These are phyloP conservation scores for Sphaerosporella brunnea DNA, from an alignment of 495 filamentous ascomycete species.

Conservation along the genomic window DNA sequence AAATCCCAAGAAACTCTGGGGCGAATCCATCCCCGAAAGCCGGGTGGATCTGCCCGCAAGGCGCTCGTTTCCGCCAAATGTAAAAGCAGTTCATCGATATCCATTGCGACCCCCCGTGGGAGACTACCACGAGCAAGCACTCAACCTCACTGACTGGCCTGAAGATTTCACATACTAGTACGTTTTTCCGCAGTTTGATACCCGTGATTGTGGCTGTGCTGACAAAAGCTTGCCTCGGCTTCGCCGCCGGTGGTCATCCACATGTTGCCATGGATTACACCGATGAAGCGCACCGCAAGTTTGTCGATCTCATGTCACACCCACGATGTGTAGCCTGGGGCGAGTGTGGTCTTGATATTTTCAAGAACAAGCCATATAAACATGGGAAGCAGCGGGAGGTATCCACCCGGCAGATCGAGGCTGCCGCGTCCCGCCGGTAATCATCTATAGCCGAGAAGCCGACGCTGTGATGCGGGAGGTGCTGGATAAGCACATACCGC, in stretches of 20 bases:
- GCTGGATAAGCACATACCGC: conserved; percentile 11
- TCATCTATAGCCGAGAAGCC: conserved; percentile 18
- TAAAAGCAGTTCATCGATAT: too few species aligned
- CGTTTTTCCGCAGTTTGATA: not conserved
- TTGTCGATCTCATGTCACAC: conserved; percentile 33
- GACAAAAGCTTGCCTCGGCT: too few species aligned
- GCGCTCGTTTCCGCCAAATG: too few species aligned
- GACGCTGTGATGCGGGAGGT: conserved; percentile 15
- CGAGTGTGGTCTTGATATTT: conserved; percentile 25
- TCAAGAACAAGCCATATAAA: conserved; percentile 8
- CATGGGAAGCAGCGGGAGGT: conserved; percentile 10
- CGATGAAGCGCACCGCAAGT: conserved; percentile 11
- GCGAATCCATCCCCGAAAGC: too few species aligned
- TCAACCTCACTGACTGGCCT: conserved; percentile 13
- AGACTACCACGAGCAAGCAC: too few species aligned
- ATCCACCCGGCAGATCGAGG: conserved; percentile 15
- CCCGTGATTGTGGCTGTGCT: not conserved
- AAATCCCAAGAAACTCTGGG: too few species aligned
- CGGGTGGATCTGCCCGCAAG: too few species aligned
- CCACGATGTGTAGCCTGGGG: conserved; percentile 43
- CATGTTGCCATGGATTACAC: conserved; percentile 13
- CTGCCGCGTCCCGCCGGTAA: conserved; percentile 13
- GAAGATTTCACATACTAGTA: conserved; percentile 19
- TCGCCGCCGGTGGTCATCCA: conserved; percentile 16
- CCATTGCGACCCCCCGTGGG: too few species aligned